phyloP scores from a whole-genome alignment of 2,329 filamentous ascomycete genomes.

The Aspergillus tanneri region DNA sequence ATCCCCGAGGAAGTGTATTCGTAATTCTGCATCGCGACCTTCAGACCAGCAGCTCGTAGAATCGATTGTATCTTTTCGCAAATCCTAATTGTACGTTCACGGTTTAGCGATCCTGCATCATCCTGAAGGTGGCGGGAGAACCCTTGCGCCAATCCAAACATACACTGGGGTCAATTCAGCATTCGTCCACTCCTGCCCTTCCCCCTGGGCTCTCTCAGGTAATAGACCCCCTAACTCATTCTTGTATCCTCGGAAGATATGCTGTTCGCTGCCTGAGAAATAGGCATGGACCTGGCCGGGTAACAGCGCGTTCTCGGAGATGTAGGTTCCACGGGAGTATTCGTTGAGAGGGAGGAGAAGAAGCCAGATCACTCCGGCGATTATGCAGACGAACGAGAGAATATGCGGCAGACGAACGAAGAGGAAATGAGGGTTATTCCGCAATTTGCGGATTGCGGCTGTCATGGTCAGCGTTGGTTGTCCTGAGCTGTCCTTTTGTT shows the following conservation, averaged over 20 bases:
- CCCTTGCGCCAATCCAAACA: slow-evolving; percentile 17
- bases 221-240: slow-evolving; percentile 68
- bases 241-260: slow-evolving; percentile 86
- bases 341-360: slow-evolving; percentile 84
- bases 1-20: slow-evolving; percentile 76
- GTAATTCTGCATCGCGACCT: slow-evolving; percentile 85
- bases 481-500: slow-evolving; percentile 14
- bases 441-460: slow-evolving; percentile 54
- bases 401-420: slow-evolving; percentile 75
- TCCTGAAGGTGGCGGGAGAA: neutral
- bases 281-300: slow-evolving; percentile 98
- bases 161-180: slow-evolving; percentile 31
- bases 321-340: slow-evolving; percentile 90
- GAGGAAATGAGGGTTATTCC: slow-evolving; percentile 76
- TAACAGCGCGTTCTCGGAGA: slow-evolving; percentile 93
- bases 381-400: slow-evolving; percentile 78
- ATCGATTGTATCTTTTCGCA: slow-evolving; percentile 74
- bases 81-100: slow-evolving; percentile 35
- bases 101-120: slow-evolving; percentile 16
- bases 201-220: slow-evolving; percentile 15
- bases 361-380: slow-evolving; percentile 85
- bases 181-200: slow-evolving; percentile 12
- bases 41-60: slow-evolving; percentile 75
- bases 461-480: slow-evolving; percentile 25
- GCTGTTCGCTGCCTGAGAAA: slow-evolving; percentile 93